Base-by-base conservation (phyloP, 441 rosid species). In the Rhodomyrtus psidioides region DNA sequence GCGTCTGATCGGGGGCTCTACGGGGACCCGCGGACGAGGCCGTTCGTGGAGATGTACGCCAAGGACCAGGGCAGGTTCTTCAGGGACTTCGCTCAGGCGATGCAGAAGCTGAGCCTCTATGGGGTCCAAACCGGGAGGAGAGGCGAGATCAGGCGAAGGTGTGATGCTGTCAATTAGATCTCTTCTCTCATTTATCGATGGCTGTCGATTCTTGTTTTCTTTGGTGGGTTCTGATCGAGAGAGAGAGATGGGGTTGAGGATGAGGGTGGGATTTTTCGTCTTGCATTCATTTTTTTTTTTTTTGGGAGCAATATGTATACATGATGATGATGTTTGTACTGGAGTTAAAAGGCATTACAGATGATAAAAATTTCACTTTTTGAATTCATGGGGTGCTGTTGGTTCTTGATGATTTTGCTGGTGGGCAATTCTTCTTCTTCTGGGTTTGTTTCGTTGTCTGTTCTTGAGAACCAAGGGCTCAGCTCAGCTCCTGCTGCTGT, bases 111-210 rank as follows among this genome's bases (percentile, higher is more conserved):
- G 60, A 93, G 95, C 74, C 87, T 90, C 14, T 87, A 86, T 46
- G 95, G 97, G 79, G 76, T 94, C 23, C 82, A 87, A 88, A 93
- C 95, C 9, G 97, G 97, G 34, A 87, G 95, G 53, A 88, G 90
- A 58, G 97, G 97, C n/a, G 97, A 94, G 92, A 90, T 93, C 84
- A 89, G 97, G 86, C 92, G 90, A 86, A 92, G 92, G 88, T 94
- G 97, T 82, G 95, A 94, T 88, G 95, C 95, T 9, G 83, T 94
- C 81, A 97, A 97, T 55, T 96, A 87, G 92, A 58, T 53, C 34
- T 53, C 34, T 26, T 10, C 42, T 49, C 75, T 86, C 44, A 0
- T 70, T 70, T 39, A 49, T 70, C 4, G n/a, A 70, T 39, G 49
- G n/a, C 7, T 21, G 79, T 70, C 79, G n/a, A 39, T 21, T 39